Evolutionary conservation across 192 early-diverging fungal species (phyloP).

Genomic region (Coemansia sp.): DNA sequence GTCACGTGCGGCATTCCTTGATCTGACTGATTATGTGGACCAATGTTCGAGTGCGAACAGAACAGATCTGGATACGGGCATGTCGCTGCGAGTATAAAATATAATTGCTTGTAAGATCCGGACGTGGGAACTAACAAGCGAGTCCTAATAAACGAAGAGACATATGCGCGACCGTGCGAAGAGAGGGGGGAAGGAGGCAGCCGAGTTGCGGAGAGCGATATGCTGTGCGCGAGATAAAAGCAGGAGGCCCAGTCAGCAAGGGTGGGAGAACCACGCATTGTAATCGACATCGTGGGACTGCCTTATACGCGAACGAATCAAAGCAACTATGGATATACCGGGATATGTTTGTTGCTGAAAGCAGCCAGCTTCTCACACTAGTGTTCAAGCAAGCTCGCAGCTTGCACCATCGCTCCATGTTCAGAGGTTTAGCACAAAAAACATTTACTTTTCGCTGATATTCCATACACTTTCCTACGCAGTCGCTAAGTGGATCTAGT

Average conservation of each 20-base stretch:
- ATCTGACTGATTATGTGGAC: no score
- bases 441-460: not conserved
- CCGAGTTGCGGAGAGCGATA: not conserved
- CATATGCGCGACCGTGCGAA: conserved; percentile 4
- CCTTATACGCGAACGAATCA: not conserved
- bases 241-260: not conserved
- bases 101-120: no score
- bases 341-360: not conserved
- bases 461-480: not conserved
- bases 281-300: not conserved
- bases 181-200: not conserved
- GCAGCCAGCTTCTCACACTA: no score
- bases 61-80: no score
- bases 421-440: no score
- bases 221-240: not conserved
- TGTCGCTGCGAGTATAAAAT: no score
- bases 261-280: not conserved
- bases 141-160: not conserved
- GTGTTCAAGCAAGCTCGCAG: no score
- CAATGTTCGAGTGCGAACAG: no score
- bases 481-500: not conserved
- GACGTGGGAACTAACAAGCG: not conserved
- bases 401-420: no score
- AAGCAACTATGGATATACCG: not conserved
- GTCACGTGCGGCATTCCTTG: no score